Base-by-base conservation (phyloP, 257 asterid species). In the Linderniella brevidens region DNA sequence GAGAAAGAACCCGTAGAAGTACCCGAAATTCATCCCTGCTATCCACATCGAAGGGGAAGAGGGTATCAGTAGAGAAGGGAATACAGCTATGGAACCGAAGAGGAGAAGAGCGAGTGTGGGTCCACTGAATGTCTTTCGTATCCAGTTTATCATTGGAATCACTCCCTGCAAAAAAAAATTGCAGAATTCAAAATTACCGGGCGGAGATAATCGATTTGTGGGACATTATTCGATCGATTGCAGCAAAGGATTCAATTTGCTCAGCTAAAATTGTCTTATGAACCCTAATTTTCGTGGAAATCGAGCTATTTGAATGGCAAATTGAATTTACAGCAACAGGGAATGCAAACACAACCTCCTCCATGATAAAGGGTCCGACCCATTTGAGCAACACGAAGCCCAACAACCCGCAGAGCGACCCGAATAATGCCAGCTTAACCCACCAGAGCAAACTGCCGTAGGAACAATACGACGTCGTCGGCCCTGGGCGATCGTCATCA, bases 311-410 rank as follows among this genome's bases (percentile, higher is more conserved):
- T n/a, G n/a, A n/a, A 25, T 25, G 32, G 6, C 32, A 25, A 6
- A 25, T 2, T 2, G 32, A 25, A 25, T 25, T n/a, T n/a, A n/a
- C 32, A 25, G 6, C 6, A 25, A 6, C 32, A 25, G 32, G 6
- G 32, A 25, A 25, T 25, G 32, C 4, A 25, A 25, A 25, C 32
- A n/a, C 32, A 25, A 88, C 99, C 96, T 85, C 77, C 51, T 90
- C 94, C 96, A 90, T 81, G 70, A 90, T 64, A 47, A 81, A 85
- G 19, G 99, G 96, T 17, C 88, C 96, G 55, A 90, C 58, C 99
- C 96, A 90, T 70, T 90, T 81, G 63, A 73, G 60, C 71, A 81
- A 73, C 63, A 81, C 94, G 63, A 71, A 92, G 50, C 75, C 87
- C 70, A 90, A 54, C 10, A 71, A 60, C 45, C 62, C 93, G 8